Evolutionary conservation across 768 basidiomycete genomes (phyloP), one percentile per base, ranked within the genome.

Genomic region (Lyophyllum semitale): DNA sequence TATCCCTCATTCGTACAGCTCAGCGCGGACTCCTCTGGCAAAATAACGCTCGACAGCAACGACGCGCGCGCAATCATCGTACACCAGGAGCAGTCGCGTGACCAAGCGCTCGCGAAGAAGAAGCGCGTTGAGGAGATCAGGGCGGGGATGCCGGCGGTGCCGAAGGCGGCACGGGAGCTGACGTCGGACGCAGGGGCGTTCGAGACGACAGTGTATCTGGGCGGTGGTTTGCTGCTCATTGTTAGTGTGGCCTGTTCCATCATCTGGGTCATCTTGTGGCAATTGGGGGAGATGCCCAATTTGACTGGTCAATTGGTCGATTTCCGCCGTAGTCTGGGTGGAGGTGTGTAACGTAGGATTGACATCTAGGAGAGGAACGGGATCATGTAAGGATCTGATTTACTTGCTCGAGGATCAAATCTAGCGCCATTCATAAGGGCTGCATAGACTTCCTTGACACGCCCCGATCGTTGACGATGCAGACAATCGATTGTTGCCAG

Each of bases 1-100:
- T 99, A 92, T 74, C 96, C 96, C 2, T 92, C 94, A 2, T 97
- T 96, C 77, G 83, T 99, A 40, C 68, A 69, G 5, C 60, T 82
- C 62, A 46, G 58, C 55, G 42, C 64, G 56, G 51, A 63, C 54
- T 47, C 63, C 44, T 38, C 60, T 26, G 44, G 61, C 54, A 58
- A 41, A 41, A 60, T 71, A 27, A 60, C 69, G 2, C 76, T 83
- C 59, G 73, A 87, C 66, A 64, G 75, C 2, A 42, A 63, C 23
- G 89, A 91, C 67, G 76, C 83, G 15, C 84, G 90, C 17, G 76
- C 84, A 2, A 69, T 68, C 3, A 75, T 89, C 26, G 70, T 81
- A 30, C 63, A 74, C 29, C 52, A 68, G 35, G 76, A 83, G 59
- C 73, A 83, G 59, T 69, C 77, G 59, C 71, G 73, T 48, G 76